Percentiles rank a stretch among this genome's conserved stretches.
Evolutionary conservation across 2,329 filamentous ascomycete genomes (phyloP).

Genomic region (Monosporascus sp.): DNA sequence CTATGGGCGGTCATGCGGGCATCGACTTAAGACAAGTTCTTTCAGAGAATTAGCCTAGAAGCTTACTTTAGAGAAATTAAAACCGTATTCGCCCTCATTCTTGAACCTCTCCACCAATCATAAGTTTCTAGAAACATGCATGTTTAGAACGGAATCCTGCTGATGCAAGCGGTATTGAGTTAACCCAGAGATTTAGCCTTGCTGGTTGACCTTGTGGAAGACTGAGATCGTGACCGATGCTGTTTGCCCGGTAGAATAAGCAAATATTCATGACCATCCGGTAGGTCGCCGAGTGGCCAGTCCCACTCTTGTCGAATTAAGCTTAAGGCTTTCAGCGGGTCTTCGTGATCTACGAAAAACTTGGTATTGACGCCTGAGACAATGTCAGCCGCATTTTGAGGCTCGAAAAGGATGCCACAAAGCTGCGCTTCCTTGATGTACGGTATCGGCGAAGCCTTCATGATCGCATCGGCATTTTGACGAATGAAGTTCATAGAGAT

Average conservation of each 20-base stretch:
- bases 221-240: conserved; percentile 2
- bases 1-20: no score
- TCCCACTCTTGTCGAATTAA: conserved; percentile 4
- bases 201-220: not conserved
- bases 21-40: no score
- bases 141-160: no score
- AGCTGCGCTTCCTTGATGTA: conserved; percentile 34
- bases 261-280: conserved; percentile 15
- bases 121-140: no score
- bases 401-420: conserved; percentile 29
- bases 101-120: no score
- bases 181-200: no score
- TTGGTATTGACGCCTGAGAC: conserved; percentile 29
- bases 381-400: conserved; percentile 21
- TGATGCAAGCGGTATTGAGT: no score
- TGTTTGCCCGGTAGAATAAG: conserved; percentile 5
- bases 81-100: no score
- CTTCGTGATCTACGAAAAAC: conserved; percentile 33
- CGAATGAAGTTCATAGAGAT: conserved; percentile 4
- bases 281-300: conserved; percentile 17
- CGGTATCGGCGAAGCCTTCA: conserved; percentile 30
- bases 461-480: conserved; percentile 24
- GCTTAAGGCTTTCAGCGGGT: conserved; percentile 22
- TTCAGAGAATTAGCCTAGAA: no score
- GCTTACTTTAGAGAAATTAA: not conserved